A percentile compares a stretch with the other conserved stretches of the same genome.
Evolutionary conservation across 345 rosid species (phyloP).

Genomic region (Mercurialis annua): DNA sequence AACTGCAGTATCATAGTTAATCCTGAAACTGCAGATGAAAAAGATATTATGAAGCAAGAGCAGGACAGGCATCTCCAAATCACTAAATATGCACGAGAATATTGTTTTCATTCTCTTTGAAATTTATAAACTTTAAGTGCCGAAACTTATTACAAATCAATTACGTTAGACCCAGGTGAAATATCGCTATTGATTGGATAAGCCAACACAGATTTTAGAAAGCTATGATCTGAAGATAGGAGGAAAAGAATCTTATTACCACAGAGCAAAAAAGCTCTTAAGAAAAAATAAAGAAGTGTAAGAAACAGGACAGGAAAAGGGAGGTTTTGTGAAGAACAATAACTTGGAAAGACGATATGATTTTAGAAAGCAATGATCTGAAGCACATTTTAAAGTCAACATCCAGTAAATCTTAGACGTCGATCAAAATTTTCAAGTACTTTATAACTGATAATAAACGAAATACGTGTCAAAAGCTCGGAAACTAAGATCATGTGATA

Average conservation of each 20-base stretch:
- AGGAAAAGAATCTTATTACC: neutral
- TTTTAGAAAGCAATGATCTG: neutral
- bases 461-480: too few species aligned
- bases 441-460: neutral
- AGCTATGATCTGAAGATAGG: too few species aligned
- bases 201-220: neutral
- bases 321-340: neutral
- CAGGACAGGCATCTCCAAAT: slow-evolving; percentile 7
- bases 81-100: neutral
- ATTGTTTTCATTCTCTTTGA: neutral
- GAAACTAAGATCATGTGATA: neutral
- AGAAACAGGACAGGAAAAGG: neutral
- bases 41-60: too few species aligned
- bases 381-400: neutral
- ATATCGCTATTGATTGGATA: neutral
- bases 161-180: neutral
- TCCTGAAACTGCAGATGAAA: too few species aligned
- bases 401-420: neutral
- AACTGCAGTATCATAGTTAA: neutral
- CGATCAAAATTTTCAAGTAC: neutral
- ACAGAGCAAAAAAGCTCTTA: neutral
- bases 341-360: neutral
- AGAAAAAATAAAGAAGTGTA: neutral
- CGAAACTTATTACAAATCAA: neutral
- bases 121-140: neutral